Conservation (phyloP, 176 grass and related monocot genomes). For the Ensete glaucum region DNA sequence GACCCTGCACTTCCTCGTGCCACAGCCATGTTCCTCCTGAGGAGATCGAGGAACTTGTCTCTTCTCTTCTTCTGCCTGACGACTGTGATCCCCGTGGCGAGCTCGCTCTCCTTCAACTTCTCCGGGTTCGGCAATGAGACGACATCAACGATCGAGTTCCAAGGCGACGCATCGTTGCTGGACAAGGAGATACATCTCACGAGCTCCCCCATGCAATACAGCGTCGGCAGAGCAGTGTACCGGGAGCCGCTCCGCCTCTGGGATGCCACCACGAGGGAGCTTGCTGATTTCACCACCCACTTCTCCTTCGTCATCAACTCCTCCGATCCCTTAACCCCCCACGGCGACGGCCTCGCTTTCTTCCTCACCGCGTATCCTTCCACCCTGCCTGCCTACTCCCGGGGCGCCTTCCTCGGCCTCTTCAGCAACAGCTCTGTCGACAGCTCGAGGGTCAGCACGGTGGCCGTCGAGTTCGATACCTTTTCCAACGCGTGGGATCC, state of each 20-base stretch:
- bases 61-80: not conserved
- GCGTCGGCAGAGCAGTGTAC: constrained; percentile 21
- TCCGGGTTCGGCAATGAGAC: constrained; percentile 11
- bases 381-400: not conserved
- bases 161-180: constrained; percentile 13
- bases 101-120: constrained; percentile 44
- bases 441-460: not conserved
- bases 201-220: not conserved
- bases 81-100: constrained; percentile 7
- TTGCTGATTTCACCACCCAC: constrained; percentile 36
- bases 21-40: not conserved
- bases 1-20: not conserved
- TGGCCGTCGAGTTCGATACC: constrained; percentile 49
- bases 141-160: not conserved
- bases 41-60: not conserved
- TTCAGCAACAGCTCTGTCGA: constrained; percentile 6
- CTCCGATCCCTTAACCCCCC: not conserved
- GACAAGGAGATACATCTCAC: not conserved
- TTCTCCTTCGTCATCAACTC: constrained; percentile 33
- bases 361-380: constrained; percentile 38
- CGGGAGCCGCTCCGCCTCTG: constrained; percentile 29
- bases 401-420: constrained; percentile 35
- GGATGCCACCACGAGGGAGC: constrained; percentile 26
- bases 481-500: constrained; percentile 22
- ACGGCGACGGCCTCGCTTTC: constrained; percentile 46